Percentiles rank a stretch among this genome's conserved stretches.
Evolutionary conservation across 2,329 filamentous ascomycete species (phyloP).

Genomic region (Alternaria consortialis): DNA sequence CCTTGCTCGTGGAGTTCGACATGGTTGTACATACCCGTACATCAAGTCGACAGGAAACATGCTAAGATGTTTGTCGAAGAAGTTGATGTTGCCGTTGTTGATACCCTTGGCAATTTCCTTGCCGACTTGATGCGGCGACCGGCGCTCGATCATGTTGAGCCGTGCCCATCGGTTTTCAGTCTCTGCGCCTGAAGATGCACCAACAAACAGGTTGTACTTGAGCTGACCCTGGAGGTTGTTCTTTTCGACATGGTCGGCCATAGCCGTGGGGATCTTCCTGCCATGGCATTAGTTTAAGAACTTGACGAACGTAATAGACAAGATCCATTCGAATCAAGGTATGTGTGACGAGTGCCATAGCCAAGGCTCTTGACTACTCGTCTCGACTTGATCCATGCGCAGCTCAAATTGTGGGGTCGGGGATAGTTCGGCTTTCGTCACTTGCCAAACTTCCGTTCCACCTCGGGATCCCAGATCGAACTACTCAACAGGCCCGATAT

Average conservation of each 20-base stretch:
- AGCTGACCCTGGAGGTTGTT: slow-evolving; percentile 84
- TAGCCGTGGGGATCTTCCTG: slow-evolving; percentile 82
- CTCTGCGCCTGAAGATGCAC: slow-evolving; percentile 87
- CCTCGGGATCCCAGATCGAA: slow-evolving; percentile 32
- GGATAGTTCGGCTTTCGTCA: slow-evolving; percentile 34
- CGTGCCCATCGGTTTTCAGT: slow-evolving; percentile 92
- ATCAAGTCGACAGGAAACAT: slow-evolving; percentile 91
- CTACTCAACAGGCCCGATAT: slow-evolving; percentile 13
- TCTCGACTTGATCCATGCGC: slow-evolving; percentile 19
- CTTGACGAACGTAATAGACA: background rate
- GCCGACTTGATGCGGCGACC: slow-evolving; percentile 86
- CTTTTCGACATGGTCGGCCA: slow-evolving; percentile 89
- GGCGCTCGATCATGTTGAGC: slow-evolving; percentile 88
- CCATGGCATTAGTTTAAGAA: slow-evolving; percentile 8
- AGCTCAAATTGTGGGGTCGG: slow-evolving; percentile 26
- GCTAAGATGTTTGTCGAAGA: slow-evolving; percentile 92
- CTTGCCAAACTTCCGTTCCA: slow-evolving; percentile 38
- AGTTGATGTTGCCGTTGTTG: slow-evolving; percentile 86
- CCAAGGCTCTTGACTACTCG: slow-evolving; percentile 1
- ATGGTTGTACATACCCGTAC: slow-evolving; percentile 63
- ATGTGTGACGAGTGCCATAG: slow-evolving; percentile 12
- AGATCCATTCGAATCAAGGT: background rate
- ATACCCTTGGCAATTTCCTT: slow-evolving; percentile 91
- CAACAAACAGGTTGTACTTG: slow-evolving; percentile 87
- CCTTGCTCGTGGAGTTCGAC: background rate